A percentile compares a stretch with the other conserved stretches of the same genome.
Conservation (phyloP, 1,284 basidiomycete species). For the Salmacisia buchloeana region DNA sequence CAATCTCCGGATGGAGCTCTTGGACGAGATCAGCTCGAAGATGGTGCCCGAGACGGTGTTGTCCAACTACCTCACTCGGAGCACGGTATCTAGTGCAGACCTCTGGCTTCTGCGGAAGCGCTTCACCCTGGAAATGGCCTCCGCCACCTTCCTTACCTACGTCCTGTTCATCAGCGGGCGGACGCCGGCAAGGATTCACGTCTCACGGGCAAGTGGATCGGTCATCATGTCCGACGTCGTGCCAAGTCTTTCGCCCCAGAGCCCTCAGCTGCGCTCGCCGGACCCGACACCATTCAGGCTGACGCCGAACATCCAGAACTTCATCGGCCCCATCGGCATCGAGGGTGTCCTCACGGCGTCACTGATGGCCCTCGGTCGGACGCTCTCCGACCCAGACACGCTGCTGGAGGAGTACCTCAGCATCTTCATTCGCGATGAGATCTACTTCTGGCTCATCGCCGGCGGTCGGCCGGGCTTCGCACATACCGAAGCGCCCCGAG, state of each 20-base stretch:
- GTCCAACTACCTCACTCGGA: conserved; percentile 79
- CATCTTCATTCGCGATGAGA: conserved; percentile 88
- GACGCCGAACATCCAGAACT: conserved; percentile 91
- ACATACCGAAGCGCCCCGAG: conserved; percentile 55
- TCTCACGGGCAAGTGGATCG: conserved; percentile 63
- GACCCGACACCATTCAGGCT: conserved; percentile 94
- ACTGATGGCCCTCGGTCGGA: conserved; percentile 84
- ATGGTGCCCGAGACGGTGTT: conserved; percentile 85
- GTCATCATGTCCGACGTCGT: conserved; percentile 47
- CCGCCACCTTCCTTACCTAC: conserved; percentile 88
- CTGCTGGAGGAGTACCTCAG: conserved; percentile 82
- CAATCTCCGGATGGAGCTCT: conserved; percentile 75
- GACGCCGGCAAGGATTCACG: conserved; percentile 75
- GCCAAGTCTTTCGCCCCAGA: conserved; percentile 55
- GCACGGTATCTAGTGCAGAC: conserved; percentile 77
- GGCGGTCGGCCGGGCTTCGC: conserved; percentile 31
- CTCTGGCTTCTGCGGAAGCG: conserved; percentile 97
- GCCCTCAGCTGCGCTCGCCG: conserved; percentile 67
- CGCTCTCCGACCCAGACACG: conserved; percentile 83
- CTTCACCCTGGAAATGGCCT: conserved; percentile 83
- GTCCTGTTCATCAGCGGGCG: conserved; percentile 78
- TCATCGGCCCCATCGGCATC: conserved; percentile 79
- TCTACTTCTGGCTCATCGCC: conserved; percentile 63
- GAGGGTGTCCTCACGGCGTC: conserved; percentile 83
- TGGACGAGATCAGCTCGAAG: conserved; percentile 83